Base-by-base conservation (phyloP, 345 rosid species). In the Carallia pectinifolia region DNA sequence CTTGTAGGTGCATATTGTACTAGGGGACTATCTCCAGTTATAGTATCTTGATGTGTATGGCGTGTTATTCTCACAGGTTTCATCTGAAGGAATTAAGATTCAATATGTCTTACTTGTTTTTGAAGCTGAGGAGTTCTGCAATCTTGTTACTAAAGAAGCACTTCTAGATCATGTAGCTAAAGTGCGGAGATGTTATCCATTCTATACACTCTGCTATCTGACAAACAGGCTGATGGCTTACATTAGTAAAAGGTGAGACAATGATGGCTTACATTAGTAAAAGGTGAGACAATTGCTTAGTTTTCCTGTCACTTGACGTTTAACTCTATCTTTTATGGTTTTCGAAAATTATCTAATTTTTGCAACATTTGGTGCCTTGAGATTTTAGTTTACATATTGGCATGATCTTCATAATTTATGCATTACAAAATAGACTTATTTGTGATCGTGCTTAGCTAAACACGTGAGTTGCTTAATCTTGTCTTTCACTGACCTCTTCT, bases 111-210 rank as follows among this genome's bases (percentile, higher is more conserved):
- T 84, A 69, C 81, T 94, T 55, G 79, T 94, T 30, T 84, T 76
- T 65, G 97, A 87, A 68, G 97, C 95, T 31, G 93, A 90, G 77
- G 97, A 94, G 44, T 89, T 94, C 70, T 89, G 97, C 85, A 88
- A 84, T 69, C 90, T 86, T 77, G 81, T 88, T 73, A 72, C 76
- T 33, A 83, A 78, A 70, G 90, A 62, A 64, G 85, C 77, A 34
- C 66, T 94, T 77, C 48, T 85, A 67, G 82, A 84, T 71, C 88
- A 83, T 50, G 85, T 90, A 76, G 82, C 91, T 53, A 74, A 75
- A 71, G 85, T 86, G 71, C 88, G 76, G 71, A 81, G 78, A 50
- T 86, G n/a, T 68, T 90, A 89, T 80, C 93, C 98, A 62, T 86
- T 83, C 27, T 85, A 89, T 76, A 87, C 90, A n/a, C 78, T 92